phyloP scores from a whole-genome alignment of 2,329 filamentous ascomycete species.

The Kalmusia sp. region DNA sequence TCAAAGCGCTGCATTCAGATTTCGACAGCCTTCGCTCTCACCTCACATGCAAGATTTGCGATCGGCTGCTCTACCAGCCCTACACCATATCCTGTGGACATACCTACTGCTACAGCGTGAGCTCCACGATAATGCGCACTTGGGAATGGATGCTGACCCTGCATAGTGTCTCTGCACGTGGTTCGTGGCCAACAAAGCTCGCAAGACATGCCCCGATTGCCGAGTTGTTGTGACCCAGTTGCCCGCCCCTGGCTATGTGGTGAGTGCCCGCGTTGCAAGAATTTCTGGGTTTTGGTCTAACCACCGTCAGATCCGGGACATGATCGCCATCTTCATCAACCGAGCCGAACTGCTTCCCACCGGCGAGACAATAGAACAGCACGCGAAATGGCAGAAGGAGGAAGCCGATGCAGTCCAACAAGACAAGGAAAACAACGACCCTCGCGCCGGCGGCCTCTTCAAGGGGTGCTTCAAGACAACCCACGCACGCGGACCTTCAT shows the following conservation, averaged over 20 bases:
- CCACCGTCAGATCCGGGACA: constrained; percentile 63
- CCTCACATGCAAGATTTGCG: constrained; percentile 73
- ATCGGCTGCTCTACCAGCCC: constrained; percentile 72
- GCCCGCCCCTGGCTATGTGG: constrained; percentile 70
- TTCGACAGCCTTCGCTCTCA: constrained; percentile 67
- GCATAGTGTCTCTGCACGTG: constrained; percentile 63
- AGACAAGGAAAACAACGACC: constrained; percentile 63
- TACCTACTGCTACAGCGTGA: constrained; percentile 73
- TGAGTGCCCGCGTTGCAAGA: constrained; percentile 42
- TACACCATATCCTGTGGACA: constrained; percentile 73
- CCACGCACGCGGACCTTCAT: constrained; percentile 28
- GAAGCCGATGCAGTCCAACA: constrained; percentile 66
- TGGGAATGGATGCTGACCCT: constrained; percentile 25
- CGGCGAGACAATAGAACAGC: constrained; percentile 69
- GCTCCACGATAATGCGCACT: constrained; percentile 34
- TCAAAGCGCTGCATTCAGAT: constrained; percentile 54
- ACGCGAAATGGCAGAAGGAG: constrained; percentile 63
- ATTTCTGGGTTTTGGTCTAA: constrained; percentile 4
- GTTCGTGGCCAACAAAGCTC: constrained; percentile 61
- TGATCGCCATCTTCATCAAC: constrained; percentile 68
- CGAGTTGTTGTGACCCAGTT: constrained; percentile 63
- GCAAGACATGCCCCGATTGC: constrained; percentile 74
- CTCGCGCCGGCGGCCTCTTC: constrained; percentile 65
- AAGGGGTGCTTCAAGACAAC: constrained; percentile 62
- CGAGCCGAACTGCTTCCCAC: constrained; percentile 67